Conservation (phyloP, 129 eudicot species). For the Gnaphalium uliginosum region DNA sequence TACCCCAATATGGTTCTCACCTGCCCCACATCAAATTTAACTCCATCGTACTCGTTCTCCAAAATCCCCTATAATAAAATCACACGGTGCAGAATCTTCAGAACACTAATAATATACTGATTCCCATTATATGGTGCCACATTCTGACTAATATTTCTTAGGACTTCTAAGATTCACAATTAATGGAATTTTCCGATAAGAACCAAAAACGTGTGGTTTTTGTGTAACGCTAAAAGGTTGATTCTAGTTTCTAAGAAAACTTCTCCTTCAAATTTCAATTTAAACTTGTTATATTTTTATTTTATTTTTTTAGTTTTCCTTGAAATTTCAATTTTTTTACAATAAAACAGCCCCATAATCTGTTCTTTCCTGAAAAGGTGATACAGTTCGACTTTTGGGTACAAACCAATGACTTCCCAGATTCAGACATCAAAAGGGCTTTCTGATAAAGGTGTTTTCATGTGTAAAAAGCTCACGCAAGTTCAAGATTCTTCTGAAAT, state of each 20-base stretch:
- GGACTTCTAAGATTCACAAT: background rate
- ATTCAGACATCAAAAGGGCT: background rate
- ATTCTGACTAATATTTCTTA: too few relatives aligned
- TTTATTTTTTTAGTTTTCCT: too few relatives aligned
- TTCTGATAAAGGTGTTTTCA: background rate
- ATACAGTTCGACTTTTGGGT: background rate
- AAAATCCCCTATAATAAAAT: background rate
- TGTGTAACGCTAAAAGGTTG: background rate
- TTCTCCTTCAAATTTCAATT: too few relatives aligned
- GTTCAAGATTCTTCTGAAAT: background rate
- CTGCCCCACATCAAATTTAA: background rate
- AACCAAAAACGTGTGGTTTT: background rate
- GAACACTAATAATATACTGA: background rate
- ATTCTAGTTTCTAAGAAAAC: background rate
- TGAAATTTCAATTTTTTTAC: background rate
- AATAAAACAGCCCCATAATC: background rate
- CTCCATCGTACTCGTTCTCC: slow-evolving; percentile 11
- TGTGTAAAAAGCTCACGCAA: background rate
- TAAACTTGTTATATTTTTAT: too few relatives aligned
- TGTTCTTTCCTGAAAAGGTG: background rate
- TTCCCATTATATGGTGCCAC: too few relatives aligned
- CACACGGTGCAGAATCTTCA: background rate
- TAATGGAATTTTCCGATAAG: background rate
- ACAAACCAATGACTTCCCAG: background rate
- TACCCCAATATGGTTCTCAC: slow-evolving; percentile 11